Base-by-base conservation (phyloP, 2,329 filamentous ascomycete genomes). In the Trichoderma polysporum region DNA sequence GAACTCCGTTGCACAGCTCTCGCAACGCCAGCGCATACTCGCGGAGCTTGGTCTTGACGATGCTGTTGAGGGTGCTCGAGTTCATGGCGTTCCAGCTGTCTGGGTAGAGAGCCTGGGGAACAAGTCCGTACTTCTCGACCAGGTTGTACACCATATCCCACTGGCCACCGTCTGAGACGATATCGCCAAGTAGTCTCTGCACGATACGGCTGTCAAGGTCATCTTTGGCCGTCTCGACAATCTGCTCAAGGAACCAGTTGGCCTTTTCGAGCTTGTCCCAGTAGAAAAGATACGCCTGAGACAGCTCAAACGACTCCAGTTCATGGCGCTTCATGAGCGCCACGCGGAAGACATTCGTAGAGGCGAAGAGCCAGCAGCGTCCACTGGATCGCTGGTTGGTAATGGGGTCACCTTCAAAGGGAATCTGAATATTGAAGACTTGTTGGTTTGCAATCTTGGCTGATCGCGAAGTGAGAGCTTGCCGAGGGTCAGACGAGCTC, bases 221-320 rank as follows among this genome's bases (percentile, higher is more conserved):
- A 72, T 93, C 85, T 60, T 82, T 81, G 0, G 87, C 85, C 0
- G 93, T 96, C 69, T 92, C 88, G 65, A 97, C 86, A 68, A 94
- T 87, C 73, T 91, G 90, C 79, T 96, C 92, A 19, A 97, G 85
- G 80, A 96, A 97, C 82, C 87, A 97, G 78, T 97, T 97, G 9
- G 90, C 85, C 79, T 97, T 97, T 78, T 97, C 93, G 22, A 97
- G 86, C 81, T 97, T 97, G 78, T 97, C 93, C 90, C 91, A 96
- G 84, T 93, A 97, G 81, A 94, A 97, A 4, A 97, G 85, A 74
- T 96, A 96, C 1, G 90, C 84, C 79, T 97, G 93, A 33, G 90
- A 93, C n/a, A 97, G 83, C 82, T 97, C 91, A 73, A 97, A 96
- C 62, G 86, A 83, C 54, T 89, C 86, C 22, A 97, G 85, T 70